Base-by-base conservation (phyloP, 768 basidiomycete genomes). In the Plicaturopsis crispa region DNA sequence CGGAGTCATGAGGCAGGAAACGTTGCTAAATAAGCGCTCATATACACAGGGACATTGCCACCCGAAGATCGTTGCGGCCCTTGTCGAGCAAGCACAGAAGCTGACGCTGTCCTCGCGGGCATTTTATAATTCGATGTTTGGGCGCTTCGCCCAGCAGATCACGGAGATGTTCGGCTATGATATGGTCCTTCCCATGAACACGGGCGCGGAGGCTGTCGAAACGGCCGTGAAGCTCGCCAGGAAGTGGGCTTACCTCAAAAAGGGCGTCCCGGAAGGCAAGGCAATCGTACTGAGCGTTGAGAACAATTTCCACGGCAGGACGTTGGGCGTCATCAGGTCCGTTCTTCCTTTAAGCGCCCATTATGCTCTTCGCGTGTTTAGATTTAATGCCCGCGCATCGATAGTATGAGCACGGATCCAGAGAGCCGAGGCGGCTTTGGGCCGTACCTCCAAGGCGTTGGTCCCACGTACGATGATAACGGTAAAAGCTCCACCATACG, bases 181-280 rank as follows among this genome's bases (percentile, higher is more conserved):
- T 45, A 92, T 91, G 80, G 90, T 96, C 2, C 69, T 98, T 6
- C 93, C 94, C 17, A 96, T 98, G 92, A 99, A 99, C 71, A 98
- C 94, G 1, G 94, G 94, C 33, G 92, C 92, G 1, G 96, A 99
- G 55, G 96, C 96, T 6, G 96, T 98, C 39, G 96, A 99, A 66
- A 96, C 93, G 0, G 78, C 83, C n/a, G 61, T 99, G 57, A 99
- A 99, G 71, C 72, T 98, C 13, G 83, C 96, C 0, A 66, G 96
- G 48, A 97, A 97, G 66, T 98, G 96, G 96, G 94, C 85, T 2
- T 97, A 98, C 62, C 72, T 72, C 66, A 75, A 75, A 64, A 98
- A 90, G 67, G 80, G 76, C 30, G 81, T 89, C 22, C 67, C 76
- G 35, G 79, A 80, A 39, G 89, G 86, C 34, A 72, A 84, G 49